Percentiles rank a stretch among this genome's conserved stretches.
These are phyloP conservation scores for Osmanthus fragrans DNA, from an alignment of 257 asterid species.

Conservation along the genomic window DNA sequence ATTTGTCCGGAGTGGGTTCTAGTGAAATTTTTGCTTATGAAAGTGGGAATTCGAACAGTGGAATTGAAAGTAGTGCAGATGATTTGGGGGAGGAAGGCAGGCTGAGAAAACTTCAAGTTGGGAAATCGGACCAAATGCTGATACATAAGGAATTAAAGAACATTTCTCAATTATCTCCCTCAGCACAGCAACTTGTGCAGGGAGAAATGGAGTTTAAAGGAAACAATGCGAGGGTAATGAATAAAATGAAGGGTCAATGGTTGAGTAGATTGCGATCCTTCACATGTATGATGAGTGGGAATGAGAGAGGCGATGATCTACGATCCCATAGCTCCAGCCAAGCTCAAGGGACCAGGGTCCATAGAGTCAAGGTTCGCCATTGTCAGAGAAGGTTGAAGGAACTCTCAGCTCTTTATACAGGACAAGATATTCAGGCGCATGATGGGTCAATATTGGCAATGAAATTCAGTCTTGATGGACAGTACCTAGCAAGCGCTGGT, in stretches of 20 bases:
- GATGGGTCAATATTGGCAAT: constrained; percentile 76
- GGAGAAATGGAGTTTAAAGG: constrained; percentile 34
- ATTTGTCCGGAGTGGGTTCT: constrained; percentile 32
- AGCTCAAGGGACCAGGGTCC: constrained; percentile 36
- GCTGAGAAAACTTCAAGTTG: constrained; percentile 23
- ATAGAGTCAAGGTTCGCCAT: constrained; percentile 64
- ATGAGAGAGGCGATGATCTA: constrained; percentile 32
- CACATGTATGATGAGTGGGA: constrained; percentile 40
- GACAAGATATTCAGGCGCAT: constrained; percentile 82
- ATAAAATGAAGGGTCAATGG: constrained; percentile 49
- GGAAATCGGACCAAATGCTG: constrained; percentile 24
- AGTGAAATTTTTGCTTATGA: constrained; percentile 28
- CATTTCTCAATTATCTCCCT: constrained; percentile 25
- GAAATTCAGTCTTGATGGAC: constrained; percentile 88
- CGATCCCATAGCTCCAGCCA: constrained; percentile 18
- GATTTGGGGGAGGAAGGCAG: constrained; percentile 31
- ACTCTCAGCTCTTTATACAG: constrained; percentile 75
- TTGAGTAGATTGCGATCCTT: constrained; percentile 57
- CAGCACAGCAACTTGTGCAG: constrained; percentile 23
- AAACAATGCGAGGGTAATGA: constrained; percentile 28
- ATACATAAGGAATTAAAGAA: constrained; percentile 30
- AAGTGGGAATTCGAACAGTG: constrained; percentile 29
- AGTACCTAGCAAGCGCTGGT: constrained; percentile 81
- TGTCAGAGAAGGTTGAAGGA: constrained; percentile 59
- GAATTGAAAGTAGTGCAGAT: constrained; percentile 24